Evolutionary conservation across 768 basidiomycete species (phyloP).

Genomic region (Lepiota venenata): DNA sequence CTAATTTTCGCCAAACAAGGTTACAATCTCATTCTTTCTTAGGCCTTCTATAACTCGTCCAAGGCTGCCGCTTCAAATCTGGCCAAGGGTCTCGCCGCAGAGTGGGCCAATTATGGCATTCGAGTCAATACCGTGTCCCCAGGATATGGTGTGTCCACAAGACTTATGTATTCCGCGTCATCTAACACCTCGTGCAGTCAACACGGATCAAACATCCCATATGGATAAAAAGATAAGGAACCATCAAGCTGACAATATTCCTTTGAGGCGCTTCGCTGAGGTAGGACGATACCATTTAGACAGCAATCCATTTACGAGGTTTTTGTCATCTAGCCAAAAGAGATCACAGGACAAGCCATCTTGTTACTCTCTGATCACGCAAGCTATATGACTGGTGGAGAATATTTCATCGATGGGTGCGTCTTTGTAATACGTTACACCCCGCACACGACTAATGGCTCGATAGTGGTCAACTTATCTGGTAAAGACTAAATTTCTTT

Average conservation of each 20-base stretch:
- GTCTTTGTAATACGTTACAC: conserved; percentile 14
- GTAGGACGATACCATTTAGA: conserved; percentile 20
- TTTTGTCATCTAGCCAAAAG: conserved; percentile 38
- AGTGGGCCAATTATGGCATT: conserved; percentile 54
- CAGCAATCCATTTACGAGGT: not conserved
- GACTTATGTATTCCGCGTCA: not conserved
- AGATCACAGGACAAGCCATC: conserved; percentile 54
- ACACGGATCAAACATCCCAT: conserved; percentile 54
- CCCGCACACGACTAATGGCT: not conserved
- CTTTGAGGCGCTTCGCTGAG: conserved; percentile 56
- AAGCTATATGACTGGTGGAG: conserved; percentile 56
- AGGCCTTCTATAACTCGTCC: conserved; percentile 56
- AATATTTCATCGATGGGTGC: conserved; percentile 55
- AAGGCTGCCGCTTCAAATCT: conserved; percentile 64
- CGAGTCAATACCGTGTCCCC: conserved; percentile 62
- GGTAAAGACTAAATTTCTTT: conserved; percentile 14
- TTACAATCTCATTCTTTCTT: conserved; percentile 1
- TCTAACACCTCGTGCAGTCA: conserved; percentile 29
- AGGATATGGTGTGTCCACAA: conserved; percentile 44
- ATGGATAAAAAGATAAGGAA: conserved; percentile 49
- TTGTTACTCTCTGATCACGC: conserved; percentile 49
- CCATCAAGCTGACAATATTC: conserved; percentile 47
- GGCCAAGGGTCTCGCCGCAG: conserved; percentile 54
- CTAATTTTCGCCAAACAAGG: not conserved
- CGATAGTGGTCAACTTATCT: conserved; percentile 21